Evolutionary conservation across 495 filamentous ascomycete species (phyloP).

Genomic region (Gamarada debralockiae): DNA sequence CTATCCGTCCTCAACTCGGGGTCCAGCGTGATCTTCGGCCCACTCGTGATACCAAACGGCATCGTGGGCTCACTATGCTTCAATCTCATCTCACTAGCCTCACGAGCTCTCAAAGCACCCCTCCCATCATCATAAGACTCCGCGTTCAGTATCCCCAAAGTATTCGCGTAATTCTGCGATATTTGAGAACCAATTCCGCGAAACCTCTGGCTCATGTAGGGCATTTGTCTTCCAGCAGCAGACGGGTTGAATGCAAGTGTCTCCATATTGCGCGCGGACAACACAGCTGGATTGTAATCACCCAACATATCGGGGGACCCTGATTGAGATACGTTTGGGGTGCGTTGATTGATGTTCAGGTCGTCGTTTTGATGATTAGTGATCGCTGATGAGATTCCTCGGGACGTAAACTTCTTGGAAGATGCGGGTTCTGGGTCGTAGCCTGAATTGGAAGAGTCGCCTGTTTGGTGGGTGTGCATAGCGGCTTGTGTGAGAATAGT

Average conservation of each 20-base stretch:
- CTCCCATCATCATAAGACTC: slow-evolving; percentile 40
- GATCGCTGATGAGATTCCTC: slow-evolving; percentile 5
- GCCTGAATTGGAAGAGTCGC: slow-evolving; percentile 1
- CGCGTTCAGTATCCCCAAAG: slow-evolving; percentile 43
- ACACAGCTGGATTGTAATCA: not conserved
- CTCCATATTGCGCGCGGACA: slow-evolving; percentile 14
- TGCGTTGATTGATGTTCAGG: not conserved
- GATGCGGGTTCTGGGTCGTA: slow-evolving; percentile 4
- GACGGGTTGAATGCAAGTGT: slow-evolving; percentile 10
- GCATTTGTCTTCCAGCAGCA: not conserved
- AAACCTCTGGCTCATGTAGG: slow-evolving; percentile 10
- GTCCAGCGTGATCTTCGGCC: not conserved
- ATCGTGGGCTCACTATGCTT: not conserved
- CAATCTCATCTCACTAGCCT: not conserved
- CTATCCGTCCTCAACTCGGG: slow-evolving; percentile 24
- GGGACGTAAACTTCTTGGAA: slow-evolving; percentile 1
- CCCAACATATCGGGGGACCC: not conserved
- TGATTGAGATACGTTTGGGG: not conserved
- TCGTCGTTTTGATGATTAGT: slow-evolving; percentile 14
- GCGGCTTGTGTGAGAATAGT: slow-evolving; percentile 21
- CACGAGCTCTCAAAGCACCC: not conserved
- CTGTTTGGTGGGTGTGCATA: slow-evolving; percentile 5
- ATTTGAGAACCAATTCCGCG: slow-evolving; percentile 11
- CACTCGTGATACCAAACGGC: slow-evolving; percentile 18
- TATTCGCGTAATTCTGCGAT: slow-evolving; percentile 13